A percentile compares a stretch with the other conserved stretches of the same genome.
Evolutionary conservation across 768 basidiomycete species (phyloP).

Genomic region (Suillus subalutaceus): DNA sequence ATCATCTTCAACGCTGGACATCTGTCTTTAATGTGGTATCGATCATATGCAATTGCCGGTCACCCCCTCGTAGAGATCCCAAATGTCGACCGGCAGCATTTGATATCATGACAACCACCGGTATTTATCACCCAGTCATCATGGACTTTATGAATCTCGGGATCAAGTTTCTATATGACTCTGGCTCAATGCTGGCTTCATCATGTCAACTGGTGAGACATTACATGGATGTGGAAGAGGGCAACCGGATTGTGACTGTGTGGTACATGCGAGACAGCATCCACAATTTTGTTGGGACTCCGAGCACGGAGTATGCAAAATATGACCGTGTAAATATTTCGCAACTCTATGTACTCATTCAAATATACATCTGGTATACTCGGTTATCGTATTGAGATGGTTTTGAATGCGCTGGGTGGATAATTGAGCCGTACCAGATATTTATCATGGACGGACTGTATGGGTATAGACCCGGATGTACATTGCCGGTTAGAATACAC

Average conservation of each 20-base stretch:
- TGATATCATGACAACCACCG: neutral
- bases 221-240: no score
- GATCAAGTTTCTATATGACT: neutral
- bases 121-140: neutral
- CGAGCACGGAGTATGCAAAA: neutral
- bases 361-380: neutral
- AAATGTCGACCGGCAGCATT: neutral
- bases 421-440: neutral
- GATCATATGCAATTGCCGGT: neutral
- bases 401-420: neutral
- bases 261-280: neutral
- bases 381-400: neutral
- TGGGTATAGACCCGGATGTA: neutral
- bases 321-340: neutral
- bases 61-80: neutral
- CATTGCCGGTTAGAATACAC: neutral
- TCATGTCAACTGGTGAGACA: neutral
- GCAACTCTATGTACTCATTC: neutral
- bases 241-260: no score
- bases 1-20: neutral
- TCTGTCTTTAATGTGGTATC: neutral
- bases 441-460: neutral
- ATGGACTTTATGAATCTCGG: neutral
- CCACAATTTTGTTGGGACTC: conserved; percentile 2
- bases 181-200: neutral